A percentile compares a stretch with the other conserved stretches of the same genome.
phyloP scores from a whole-genome alignment of 73 alveolate genomes.

The Paramecium pentaurelia region DNA sequence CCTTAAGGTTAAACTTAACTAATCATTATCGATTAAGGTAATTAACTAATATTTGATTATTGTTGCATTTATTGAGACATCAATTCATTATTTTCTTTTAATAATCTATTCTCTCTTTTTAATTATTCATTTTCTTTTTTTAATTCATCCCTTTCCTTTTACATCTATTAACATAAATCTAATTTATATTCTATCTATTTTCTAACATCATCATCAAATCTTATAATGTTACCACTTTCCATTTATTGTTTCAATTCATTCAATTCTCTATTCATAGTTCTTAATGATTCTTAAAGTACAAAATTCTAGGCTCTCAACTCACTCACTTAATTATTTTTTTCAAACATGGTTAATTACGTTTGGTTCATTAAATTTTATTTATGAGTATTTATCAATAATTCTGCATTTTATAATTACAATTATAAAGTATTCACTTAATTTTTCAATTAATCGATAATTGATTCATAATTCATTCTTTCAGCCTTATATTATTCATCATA shows the following conservation, averaged over 20 bases:
- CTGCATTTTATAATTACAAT: neutral
- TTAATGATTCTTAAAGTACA: neutral
- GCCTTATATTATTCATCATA: neutral
- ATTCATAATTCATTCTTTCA: neutral
- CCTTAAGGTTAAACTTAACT: neutral
- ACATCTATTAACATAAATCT: neutral
- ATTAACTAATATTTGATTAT: neutral
- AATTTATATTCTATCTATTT: slow-evolving; percentile 4
- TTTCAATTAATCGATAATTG: neutral
- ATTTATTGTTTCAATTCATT: neutral
- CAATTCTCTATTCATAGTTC: neutral
- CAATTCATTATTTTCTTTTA: neutral
- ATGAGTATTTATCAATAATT: neutral
- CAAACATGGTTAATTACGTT: neutral
- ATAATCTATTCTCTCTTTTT: neutral
- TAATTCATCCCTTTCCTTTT: neutral
- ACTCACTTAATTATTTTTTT: neutral
- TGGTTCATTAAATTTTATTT: neutral
- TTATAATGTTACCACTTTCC: neutral
- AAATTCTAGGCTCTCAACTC: neutral
- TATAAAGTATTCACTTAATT: neutral
- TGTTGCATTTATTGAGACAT: neutral
- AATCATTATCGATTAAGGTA: neutral
- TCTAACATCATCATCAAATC: neutral
- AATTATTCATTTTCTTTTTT: slow-evolving; percentile 11